Evolutionary conservation across 2,329 filamentous ascomycete genomes (phyloP).

Genomic region (Curvularia eragrostidis): DNA sequence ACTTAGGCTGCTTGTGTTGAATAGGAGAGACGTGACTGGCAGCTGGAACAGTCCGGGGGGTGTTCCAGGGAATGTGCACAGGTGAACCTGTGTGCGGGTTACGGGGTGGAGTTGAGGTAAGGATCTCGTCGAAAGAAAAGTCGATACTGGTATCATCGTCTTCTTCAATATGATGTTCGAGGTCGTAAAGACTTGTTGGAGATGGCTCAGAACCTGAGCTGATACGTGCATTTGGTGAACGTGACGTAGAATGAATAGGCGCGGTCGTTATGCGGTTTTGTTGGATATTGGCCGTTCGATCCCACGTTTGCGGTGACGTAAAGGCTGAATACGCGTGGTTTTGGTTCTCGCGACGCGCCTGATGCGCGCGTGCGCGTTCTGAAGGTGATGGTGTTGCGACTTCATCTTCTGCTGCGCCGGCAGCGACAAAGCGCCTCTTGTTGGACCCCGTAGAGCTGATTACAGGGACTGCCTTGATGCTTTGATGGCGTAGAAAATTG

Average conservation of each 20-base stretch:
- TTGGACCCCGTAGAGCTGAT: slow-evolving; percentile 29
- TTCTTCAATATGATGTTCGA: not conserved
- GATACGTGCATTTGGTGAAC: not conserved
- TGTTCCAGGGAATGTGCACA: slow-evolving; percentile 9
- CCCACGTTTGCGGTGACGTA: not conserved
- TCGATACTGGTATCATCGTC: slow-evolving; percentile 19
- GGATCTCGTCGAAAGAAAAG: slow-evolving; percentile 27
- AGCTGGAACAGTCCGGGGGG: slow-evolving; percentile 3
- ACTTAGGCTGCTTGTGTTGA: not conserved
- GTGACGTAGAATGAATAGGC: slow-evolving; percentile 2
- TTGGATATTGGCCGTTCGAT: not conserved
- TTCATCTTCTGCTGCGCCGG: slow-evolving; percentile 24
- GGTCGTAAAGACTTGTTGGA: not conserved
- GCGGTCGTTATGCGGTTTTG: not conserved
- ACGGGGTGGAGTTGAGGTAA: slow-evolving; percentile 20
- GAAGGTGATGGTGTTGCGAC: slow-evolving; percentile 22
- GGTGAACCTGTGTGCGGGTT: slow-evolving; percentile 21
- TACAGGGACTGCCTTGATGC: slow-evolving; percentile 31
- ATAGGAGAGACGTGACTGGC: not conserved
- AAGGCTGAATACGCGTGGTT: not conserved
- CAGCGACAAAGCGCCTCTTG: slow-evolving; percentile 43
- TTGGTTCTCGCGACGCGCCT: slow-evolving; percentile 14
- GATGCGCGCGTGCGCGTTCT: slow-evolving; percentile 13
- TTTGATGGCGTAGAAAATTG: slow-evolving; percentile 25
- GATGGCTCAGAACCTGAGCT: not conserved